Base-by-base conservation (phyloP, 2,329 filamentous ascomycete genomes). In the Ophiosphaerella narmari region DNA sequence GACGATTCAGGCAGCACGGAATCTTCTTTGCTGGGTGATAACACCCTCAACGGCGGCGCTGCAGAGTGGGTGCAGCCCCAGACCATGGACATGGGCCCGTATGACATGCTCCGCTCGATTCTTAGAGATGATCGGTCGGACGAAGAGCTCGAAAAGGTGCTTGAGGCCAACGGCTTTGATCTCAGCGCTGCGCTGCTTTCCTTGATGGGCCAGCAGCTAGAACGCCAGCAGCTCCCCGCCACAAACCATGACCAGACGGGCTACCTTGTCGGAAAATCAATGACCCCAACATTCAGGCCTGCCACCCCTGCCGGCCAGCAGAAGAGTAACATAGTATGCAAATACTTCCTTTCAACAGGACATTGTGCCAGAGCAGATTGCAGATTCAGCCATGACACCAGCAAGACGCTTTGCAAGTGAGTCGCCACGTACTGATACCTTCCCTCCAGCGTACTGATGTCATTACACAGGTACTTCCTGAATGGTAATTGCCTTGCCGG, bases 361-460 rank as follows among this genome's bases (percentile, higher is more conserved):
- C 90, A 94, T 73, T 99, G 94, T 72, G 86, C 97, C 45, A 86
- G 94, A 51, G 93, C 93, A 52, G 94, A 99, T 74, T 99, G 94
- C 73, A 88, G 93, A 50, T 99, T 97, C 75, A 96, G 92, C 62
- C 94, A 99, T 74, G 93, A 99, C 72, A 82, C 96, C 38, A 96
- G 90, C 69, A 95, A 90, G 68, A 94, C 97, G 66, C 83, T 99
- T 55, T 99, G 94, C 92, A 97, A 97, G 90, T 95, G 80, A 82
- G 90, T 88, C 34, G 40, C 12, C 18, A 33, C 37, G 16, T 46
- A 9, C 29, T 18, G 14, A 16, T 33, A 5, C 34, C 29, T 46
- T 46, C 48, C 57, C 48, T 46, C 45, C 37, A 29, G 34, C 44
- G 46, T 50, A 41, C 68, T 75, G 59, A 74, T 41, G 21, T 31